Conservation (phyloP, 1,284 basidiomycete genomes). For the Malassezia restricta region DNA sequence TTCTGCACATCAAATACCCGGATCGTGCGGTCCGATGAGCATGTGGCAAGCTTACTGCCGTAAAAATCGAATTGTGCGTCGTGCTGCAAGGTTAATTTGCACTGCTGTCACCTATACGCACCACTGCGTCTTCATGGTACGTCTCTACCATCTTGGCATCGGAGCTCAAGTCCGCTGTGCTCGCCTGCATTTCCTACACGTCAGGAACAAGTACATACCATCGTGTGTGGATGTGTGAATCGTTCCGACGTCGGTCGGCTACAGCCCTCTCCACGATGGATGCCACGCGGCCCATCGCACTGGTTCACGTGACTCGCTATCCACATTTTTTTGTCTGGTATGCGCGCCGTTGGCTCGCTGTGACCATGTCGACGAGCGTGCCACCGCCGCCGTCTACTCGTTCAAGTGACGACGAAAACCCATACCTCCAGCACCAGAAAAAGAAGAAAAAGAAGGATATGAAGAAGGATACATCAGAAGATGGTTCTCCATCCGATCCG, state of each 20-base stretch:
- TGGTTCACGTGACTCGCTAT: background rate
- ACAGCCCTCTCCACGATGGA: background rate
- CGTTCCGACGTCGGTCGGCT: background rate
- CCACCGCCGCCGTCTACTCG: background rate
- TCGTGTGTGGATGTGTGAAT: background rate
- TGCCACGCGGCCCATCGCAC: background rate
- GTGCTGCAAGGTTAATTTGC: constrained; percentile 49
- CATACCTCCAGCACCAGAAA: constrained; percentile 31
- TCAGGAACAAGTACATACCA: background rate
- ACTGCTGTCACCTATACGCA: constrained; percentile 8
- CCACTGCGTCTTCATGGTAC: constrained; percentile 43
- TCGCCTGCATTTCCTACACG: constrained; percentile 4
- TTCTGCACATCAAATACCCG: constrained; percentile 91
- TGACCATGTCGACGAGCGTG: background rate
- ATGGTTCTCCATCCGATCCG: constrained; percentile 48
- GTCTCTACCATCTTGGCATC: constrained; percentile 38
- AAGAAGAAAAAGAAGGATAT: constrained; percentile 10
- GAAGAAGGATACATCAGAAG: constrained; percentile 10
- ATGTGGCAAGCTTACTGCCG: constrained; percentile 87
- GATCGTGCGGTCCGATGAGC: constrained; percentile 87
- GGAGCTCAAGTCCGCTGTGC: constrained; percentile 1
- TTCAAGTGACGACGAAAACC: constrained; percentile 20
- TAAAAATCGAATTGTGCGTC: constrained; percentile 98
- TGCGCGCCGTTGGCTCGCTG: background rate
- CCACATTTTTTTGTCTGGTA: background rate